These are phyloP conservation scores for Desmodesmus armatus DNA, from an alignment of 139 green algal species.

Conservation along the genomic window DNA sequence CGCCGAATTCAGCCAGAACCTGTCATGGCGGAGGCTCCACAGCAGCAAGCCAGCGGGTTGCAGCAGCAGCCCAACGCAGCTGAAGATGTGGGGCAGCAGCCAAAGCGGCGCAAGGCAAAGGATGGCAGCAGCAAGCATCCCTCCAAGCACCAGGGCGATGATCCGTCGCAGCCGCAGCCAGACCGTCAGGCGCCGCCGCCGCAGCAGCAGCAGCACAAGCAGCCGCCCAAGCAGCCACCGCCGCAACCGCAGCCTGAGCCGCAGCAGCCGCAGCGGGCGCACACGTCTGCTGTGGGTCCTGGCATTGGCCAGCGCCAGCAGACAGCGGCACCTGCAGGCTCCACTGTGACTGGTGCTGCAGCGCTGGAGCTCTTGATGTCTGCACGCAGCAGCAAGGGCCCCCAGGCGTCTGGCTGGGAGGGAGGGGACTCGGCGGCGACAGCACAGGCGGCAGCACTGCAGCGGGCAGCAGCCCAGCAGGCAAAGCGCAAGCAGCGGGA, in stretches of 20 bases:
- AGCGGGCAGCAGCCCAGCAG: neutral
- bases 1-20: neutral
- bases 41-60: conserved; percentile 9
- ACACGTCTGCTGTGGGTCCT: neutral
- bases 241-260: neutral
- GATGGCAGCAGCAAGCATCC: neutral
- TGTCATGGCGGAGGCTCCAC: neutral
- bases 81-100: conserved; percentile 10
- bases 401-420: too few species aligned
- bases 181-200: neutral
- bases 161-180: neutral
- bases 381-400: neutral
- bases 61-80: conserved; percentile 1
- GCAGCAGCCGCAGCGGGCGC: neutral
- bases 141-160: neutral
- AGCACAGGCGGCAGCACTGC: conserved; percentile 12
- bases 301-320: neutral
- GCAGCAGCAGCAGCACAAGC: conserved; percentile 4
- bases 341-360: conserved; percentile 15
- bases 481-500: conserved; percentile 53
- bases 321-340: neutral
- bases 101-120: neutral
- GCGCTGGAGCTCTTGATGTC: conserved; percentile 4
- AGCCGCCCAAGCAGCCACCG: neutral
- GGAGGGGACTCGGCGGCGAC: conserved; percentile 6